These are phyloP conservation scores for Xylaria sp. DNA, from an alignment of 2,329 filamentous ascomycete genomes.

Conservation along the genomic window DNA sequence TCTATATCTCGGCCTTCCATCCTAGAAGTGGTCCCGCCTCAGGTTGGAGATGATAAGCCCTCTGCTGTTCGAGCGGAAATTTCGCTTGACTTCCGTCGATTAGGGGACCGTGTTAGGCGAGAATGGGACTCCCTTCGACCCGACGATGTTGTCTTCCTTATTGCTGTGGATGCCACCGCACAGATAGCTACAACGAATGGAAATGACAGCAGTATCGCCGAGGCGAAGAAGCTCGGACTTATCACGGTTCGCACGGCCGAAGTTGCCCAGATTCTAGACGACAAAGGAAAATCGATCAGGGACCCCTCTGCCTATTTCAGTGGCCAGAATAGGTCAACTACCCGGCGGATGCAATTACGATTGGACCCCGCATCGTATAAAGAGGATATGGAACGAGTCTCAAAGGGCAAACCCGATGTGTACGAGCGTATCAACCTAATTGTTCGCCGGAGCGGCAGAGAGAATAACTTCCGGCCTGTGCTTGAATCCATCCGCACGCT, in stretches of 20 bases:
- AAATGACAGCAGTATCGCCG: conserved; percentile 53
- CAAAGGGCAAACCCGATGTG: conserved; percentile 76
- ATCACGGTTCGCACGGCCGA: conserved; percentile 82
- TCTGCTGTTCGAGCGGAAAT: conserved; percentile 88
- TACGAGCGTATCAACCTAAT: conserved; percentile 89
- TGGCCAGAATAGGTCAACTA: conserved; percentile 67
- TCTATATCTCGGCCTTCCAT: conserved; percentile 87
- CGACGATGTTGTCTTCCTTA: conserved; percentile 89
- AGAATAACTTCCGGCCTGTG: conserved; percentile 97
- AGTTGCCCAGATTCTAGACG: conserved; percentile 85
- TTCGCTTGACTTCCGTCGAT: conserved; percentile 79
- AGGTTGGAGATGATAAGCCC: conserved; percentile 85
- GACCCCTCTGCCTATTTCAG: conserved; percentile 71
- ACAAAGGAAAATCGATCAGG: conserved; percentile 78
- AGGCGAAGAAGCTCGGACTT: conserved; percentile 73
- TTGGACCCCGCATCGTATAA: conserved; percentile 83
- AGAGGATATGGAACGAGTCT: conserved; percentile 73
- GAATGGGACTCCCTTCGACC: conserved; percentile 92
- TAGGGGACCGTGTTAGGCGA: conserved; percentile 78
- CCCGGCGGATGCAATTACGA: conserved; percentile 79
- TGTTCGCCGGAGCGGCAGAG: conserved; percentile 81
- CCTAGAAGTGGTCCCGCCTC: conserved; percentile 82
- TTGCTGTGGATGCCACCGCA: conserved; percentile 75
- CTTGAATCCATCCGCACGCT: conserved; percentile 90
- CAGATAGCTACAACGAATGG: conserved; percentile 65